Base-by-base conservation (phyloP, 768 basidiomycete species). In the Leccinum barrowsii region DNA sequence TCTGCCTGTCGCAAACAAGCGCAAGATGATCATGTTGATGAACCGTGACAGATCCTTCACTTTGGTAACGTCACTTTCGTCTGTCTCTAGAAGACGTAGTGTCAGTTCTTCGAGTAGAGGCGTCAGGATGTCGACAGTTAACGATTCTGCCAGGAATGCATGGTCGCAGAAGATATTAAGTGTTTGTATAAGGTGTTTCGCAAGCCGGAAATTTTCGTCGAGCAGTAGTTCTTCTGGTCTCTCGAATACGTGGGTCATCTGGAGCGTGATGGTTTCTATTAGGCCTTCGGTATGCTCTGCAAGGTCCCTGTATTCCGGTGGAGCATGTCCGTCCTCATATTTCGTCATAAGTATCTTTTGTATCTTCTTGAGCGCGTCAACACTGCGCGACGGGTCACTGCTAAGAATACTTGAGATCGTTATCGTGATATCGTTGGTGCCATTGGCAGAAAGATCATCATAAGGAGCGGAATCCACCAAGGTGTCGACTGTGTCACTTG, bases 21-120 rank as follows among this genome's bases (percentile, higher is more conserved):
- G 88, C 57, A 99, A 78, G 60, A 98, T 89, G 58, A 98, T 94
- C 92, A 98, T 95, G 73, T 99, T 99, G 75, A 99, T 95, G 73
- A 97, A 98, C 52, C 92, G 85, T 5, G 94, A 94, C 58, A 98
- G 69, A 69, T 98, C 97, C 69, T 94, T 93, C 44, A 97, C 85
- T 68, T 93, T 89, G 70, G 84, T 85, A 50, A 90, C 82, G 15
- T 80, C 74, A 63, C 86, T 92, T 65, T 94, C 92, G 68, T 98
- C 96, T 28, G 96, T 98, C 71, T 97, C 92, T 19, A 99, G 81
- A 21, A 99, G 81, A 7, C 96, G 87, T 37, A 92, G 73, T 0
- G 96, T 96, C 64, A 99, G 76, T 74, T 98, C 94, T 67, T 94
- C 92, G 56, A 98, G 77, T n/a, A 99, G 75, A 1, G 87, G 84